Conservation (phyloP, 2,329 filamentous ascomycete species). For the Fusarium vanettenii region DNA sequence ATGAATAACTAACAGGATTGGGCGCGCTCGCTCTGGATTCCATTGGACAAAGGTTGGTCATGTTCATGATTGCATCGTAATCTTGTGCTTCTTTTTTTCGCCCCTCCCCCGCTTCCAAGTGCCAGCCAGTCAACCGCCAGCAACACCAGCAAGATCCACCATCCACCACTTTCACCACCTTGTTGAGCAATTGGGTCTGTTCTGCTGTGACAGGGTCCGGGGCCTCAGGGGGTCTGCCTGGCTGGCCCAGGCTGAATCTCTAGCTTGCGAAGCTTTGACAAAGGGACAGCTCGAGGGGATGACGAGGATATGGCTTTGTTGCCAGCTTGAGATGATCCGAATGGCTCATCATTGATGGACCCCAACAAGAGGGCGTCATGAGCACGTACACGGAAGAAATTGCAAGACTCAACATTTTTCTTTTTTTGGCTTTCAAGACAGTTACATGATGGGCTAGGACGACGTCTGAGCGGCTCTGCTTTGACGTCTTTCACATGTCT, state of each 20-base stretch:
- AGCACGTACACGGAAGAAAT: neutral
- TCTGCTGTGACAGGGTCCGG: conserved; percentile 32
- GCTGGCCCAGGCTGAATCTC: conserved; percentile 1
- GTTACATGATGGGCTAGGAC: neutral
- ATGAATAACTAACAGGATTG: conserved; percentile 2
- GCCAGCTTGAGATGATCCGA: neutral
- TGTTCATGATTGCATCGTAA: conserved; percentile 30
- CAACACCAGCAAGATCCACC: conserved; percentile 32
- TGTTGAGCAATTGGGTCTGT: conserved; percentile 15
- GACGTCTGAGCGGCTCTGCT: neutral
- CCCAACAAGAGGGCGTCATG: neutral
- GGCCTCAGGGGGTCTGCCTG: neutral
- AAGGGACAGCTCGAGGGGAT: neutral
- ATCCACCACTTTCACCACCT: conserved; percentile 25
- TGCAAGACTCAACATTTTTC: neutral
- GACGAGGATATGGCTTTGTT: neutral
- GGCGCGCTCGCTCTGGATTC: neutral
- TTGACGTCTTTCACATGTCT: conserved; percentile 14
- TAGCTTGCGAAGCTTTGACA: conserved; percentile 2
- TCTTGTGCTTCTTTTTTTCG: conserved; percentile 26
- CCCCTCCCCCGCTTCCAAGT: conserved; percentile 35
- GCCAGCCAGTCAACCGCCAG: conserved; percentile 26
- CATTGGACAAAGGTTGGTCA: conserved; percentile 23
- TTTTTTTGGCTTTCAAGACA: neutral
- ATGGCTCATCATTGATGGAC: neutral